Evolutionary conservation across 202 grass and related monocot genomes (phyloP).

Genomic region (Panicum virgatum): DNA sequence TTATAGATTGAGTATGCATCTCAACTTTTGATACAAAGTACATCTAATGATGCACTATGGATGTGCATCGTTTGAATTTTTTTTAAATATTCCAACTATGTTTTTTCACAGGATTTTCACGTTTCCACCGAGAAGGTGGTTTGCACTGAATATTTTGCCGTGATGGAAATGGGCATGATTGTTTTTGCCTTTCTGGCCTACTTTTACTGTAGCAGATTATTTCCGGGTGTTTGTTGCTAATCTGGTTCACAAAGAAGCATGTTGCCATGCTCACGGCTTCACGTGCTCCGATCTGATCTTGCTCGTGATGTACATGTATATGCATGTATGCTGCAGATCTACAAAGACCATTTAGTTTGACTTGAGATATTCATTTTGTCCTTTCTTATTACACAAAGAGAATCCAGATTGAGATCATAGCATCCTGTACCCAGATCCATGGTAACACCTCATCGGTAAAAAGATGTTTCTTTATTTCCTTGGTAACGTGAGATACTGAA

Average conservation of each 20-base stretch:
- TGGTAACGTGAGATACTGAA: background rate
- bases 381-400: background rate
- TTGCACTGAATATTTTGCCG: too few relatives aligned
- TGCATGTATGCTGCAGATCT: background rate
- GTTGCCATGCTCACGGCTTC: background rate
- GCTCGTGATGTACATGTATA: too few relatives aligned
- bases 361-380: background rate
- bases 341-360: background rate
- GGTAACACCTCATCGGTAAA: too few relatives aligned
- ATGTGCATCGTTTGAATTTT: too few relatives aligned
- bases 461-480: background rate
- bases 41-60: too few relatives aligned
- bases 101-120: too few relatives aligned
- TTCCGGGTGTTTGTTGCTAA: background rate
- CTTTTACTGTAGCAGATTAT: background rate
- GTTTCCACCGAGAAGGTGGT: too few relatives aligned
- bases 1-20: too few relatives aligned
- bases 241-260: slow-evolving; percentile 12
- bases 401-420: background rate
- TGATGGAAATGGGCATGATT: slow-evolving; percentile 33
- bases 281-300: slow-evolving; percentile 15
- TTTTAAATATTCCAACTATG: too few relatives aligned
- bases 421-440: too few relatives aligned
- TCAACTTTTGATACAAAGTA: too few relatives aligned
- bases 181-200: slow-evolving; percentile 28